Evolutionary conservation across 306 rosid species (phyloP).

Genomic region (Rosa rugosa): DNA sequence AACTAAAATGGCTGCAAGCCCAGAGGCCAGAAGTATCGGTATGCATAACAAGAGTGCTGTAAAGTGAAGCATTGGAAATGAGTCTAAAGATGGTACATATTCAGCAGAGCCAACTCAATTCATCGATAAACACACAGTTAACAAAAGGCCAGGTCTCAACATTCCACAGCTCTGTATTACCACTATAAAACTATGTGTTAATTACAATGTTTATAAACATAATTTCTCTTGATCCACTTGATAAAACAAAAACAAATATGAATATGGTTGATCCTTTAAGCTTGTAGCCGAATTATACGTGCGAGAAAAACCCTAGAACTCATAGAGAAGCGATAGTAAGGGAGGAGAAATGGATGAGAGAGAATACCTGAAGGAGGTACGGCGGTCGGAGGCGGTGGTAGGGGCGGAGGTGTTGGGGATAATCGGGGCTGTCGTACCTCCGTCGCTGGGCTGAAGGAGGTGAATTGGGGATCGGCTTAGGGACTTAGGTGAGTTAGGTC

Average conservation of each 20-base stretch:
- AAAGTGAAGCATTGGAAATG: background rate
- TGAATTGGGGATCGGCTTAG: no score
- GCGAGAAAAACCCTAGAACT: no score
- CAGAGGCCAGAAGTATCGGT: background rate
- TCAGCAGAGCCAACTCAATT: background rate
- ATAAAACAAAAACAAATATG: constrained; percentile 19
- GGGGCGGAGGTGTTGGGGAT: no score
- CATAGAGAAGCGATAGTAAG: no score
- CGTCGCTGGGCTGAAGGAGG: no score
- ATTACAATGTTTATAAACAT: constrained; percentile 6
- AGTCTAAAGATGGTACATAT: background rate
- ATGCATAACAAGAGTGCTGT: background rate
- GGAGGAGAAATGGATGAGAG: no score
- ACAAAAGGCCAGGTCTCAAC: background rate
- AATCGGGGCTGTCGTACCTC: no score
- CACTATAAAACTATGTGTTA: background rate
- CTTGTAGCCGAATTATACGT: no score
- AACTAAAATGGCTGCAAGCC: background rate
- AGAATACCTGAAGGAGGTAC: no score
- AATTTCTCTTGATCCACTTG: background rate
- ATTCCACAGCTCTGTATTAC: constrained; percentile 7
- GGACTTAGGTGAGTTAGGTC: no score
- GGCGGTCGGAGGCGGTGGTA: no score
- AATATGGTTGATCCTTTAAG: constrained; percentile 21
- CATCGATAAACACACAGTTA: background rate